Percentiles rank a stretch among this genome's conserved stretches.
Evolutionary conservation across 176 grass and related monocot genomes (phyloP).

Genomic region (Otatea glauca): DNA sequence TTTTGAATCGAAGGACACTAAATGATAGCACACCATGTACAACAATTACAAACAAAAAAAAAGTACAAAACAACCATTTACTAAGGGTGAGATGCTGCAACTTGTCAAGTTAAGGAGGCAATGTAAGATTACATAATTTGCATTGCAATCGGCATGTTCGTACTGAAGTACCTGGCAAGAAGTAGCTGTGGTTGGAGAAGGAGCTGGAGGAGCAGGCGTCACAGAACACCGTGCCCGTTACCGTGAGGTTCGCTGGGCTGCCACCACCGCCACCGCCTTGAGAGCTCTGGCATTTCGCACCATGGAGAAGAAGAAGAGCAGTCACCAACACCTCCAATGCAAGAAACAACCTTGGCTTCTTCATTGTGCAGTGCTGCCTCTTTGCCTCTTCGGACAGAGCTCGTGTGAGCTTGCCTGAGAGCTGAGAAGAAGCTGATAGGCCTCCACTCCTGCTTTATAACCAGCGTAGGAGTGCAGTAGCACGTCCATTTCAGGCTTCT

Average conservation of each 20-base stretch:
- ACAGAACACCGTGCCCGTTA: constrained; percentile 86
- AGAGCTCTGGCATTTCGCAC: constrained; percentile 43
- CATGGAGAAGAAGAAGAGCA: constrained; percentile 32
- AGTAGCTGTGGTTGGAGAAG: constrained; percentile 88
- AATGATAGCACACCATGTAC: not conserved
- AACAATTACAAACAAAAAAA: not conserved
- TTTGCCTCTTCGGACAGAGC: constrained; percentile 26
- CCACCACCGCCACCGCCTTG: not conserved
- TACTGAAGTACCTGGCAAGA: constrained; percentile 52
- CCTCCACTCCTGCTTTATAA: constrained; percentile 34
- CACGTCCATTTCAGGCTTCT: constrained; percentile 6
- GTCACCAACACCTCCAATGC: constrained; percentile 18
- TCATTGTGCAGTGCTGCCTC: constrained; percentile 22
- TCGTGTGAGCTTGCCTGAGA: constrained; percentile 32
- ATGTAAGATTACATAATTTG: not conserved
- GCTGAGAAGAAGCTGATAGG: constrained; percentile 19
- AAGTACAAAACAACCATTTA: not conserved
- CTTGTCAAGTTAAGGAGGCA: not conserved
- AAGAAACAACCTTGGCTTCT: constrained; percentile 15
- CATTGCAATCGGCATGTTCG: not conserved
- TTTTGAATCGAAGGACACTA: not conserved
- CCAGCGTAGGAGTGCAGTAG: not conserved
- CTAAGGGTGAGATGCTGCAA: not conserved
- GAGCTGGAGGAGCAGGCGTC: constrained; percentile 77
- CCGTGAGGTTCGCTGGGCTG: constrained; percentile 62